Evolutionary conservation across 1,284 basidiomycete genomes (phyloP).

Genomic region (Papiliotrema laurentii): DNA sequence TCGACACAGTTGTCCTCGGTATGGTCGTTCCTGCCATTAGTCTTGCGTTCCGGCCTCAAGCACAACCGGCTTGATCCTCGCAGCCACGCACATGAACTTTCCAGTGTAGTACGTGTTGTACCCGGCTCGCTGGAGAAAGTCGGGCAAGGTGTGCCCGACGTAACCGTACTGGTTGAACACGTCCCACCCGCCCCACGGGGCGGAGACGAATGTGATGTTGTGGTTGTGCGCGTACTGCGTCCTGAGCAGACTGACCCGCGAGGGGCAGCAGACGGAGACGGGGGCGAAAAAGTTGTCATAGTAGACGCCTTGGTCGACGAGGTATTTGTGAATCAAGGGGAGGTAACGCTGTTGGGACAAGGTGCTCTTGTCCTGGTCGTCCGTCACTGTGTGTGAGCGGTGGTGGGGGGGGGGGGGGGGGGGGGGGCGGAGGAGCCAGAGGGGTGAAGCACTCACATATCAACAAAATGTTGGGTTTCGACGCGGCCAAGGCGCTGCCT

Average conservation of each 20-base stretch:
- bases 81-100: slow-evolving; percentile 35
- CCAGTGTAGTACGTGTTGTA: slow-evolving; percentile 37
- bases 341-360: slow-evolving; percentile 11
- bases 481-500: neutral
- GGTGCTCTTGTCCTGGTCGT: slow-evolving; percentile 26
- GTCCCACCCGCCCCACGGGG: slow-evolving; percentile 32
- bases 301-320: slow-evolving; percentile 21
- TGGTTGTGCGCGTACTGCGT: slow-evolving; percentile 36
- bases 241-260: slow-evolving; percentile 26
- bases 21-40: slow-evolving; percentile 24
- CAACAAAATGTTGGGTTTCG: slow-evolving; percentile 26
- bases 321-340: slow-evolving; percentile 17
- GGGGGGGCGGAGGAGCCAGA: neutral
- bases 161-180: slow-evolving; percentile 34
- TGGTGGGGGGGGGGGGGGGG: neutral
- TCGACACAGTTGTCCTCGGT: slow-evolving; percentile 22
- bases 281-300: slow-evolving; percentile 32
- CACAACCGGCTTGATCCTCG: too few relatives aligned
- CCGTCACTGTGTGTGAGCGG: slow-evolving; percentile 17
- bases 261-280: slow-evolving; percentile 33
- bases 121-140: slow-evolving; percentile 29
- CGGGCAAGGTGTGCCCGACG: slow-evolving; percentile 27
- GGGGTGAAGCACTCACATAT: slow-evolving; percentile 14
- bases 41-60: too few relatives aligned
- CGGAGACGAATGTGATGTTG: slow-evolving; percentile 31